Conservation (phyloP, 495 filamentous ascomycete species). For the Saxophila tyrrhenica region DNA sequence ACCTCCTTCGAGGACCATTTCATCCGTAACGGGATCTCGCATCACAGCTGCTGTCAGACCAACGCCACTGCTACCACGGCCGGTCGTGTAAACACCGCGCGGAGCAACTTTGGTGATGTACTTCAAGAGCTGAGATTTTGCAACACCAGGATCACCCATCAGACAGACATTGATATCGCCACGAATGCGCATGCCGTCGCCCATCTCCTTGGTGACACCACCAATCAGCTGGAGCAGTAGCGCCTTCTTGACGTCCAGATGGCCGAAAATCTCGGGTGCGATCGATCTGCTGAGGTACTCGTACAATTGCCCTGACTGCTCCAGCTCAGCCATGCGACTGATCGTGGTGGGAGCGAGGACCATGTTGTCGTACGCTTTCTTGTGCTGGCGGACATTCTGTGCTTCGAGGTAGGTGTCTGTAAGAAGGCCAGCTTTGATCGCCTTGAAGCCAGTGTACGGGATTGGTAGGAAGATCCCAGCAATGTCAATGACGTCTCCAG, state of each 20-base stretch:
- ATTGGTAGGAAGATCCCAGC: conserved; percentile 93
- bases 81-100: conserved; percentile 93
- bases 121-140: conserved; percentile 94
- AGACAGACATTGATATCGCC: conserved; percentile 97
- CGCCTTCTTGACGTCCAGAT: conserved; percentile 95
- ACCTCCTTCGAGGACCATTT: conserved; percentile 97
- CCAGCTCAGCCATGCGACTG: conserved; percentile 68
- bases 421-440: conserved; percentile 84
- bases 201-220: conserved; percentile 93
- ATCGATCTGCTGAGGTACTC: conserved; percentile 91
- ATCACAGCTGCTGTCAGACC: conserved; percentile 97
- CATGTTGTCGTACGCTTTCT: conserved; percentile 89
- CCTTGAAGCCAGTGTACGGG: conserved; percentile 94
- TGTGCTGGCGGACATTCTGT: conserved; percentile 86
- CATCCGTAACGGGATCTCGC: conserved; percentile 95
- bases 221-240: conserved; percentile 88
- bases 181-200: conserved; percentile 95
- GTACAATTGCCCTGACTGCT: conserved; percentile 78
- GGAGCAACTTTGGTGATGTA: conserved; percentile 98
- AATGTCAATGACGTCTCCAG: conserved; percentile 87
- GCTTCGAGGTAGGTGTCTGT: conserved; percentile 97
- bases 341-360: conserved; percentile 64
- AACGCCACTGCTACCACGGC: conserved; percentile 89
- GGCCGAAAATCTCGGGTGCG: conserved; percentile 92
- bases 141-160: conserved; percentile 98